These are phyloP conservation scores for Cytidiella melzeri DNA, from an alignment of 768 basidiomycete species.

Conservation along the genomic window DNA sequence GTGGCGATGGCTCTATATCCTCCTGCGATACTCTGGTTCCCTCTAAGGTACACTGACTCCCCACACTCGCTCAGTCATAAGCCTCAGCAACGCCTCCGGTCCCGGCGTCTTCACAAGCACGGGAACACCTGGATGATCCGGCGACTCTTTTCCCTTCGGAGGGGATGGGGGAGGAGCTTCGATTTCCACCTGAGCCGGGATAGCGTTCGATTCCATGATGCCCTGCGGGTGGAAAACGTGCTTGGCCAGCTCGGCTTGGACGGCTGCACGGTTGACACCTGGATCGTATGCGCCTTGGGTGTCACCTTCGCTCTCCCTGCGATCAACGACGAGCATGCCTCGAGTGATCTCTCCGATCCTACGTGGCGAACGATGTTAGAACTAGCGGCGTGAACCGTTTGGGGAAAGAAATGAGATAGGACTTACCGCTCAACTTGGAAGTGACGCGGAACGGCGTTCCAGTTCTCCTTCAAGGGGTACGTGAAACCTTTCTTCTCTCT, in stretches of 20 bases:
- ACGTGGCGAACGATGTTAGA: slow-evolving; percentile 1
- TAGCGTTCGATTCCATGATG: slow-evolving; percentile 40
- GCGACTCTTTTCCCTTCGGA: not conserved
- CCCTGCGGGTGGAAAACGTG: slow-evolving; percentile 26
- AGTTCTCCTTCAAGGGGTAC: slow-evolving; percentile 32
- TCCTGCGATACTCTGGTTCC: too few species aligned
- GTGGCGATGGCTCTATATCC: too few species aligned
- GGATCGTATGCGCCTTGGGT: slow-evolving; percentile 60
- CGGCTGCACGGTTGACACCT: slow-evolving; percentile 57
- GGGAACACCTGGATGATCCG: slow-evolving; percentile 21
- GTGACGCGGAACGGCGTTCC: slow-evolving; percentile 36
- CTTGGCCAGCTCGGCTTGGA: slow-evolving; percentile 47
- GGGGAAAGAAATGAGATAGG: not conserved
- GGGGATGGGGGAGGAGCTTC: slow-evolving; percentile 23
- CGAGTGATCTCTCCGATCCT: slow-evolving; percentile 76
- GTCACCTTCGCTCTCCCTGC: slow-evolving; percentile 57
- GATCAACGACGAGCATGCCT: slow-evolving; percentile 84
- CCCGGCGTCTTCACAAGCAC: slow-evolving; percentile 64
- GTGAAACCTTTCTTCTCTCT: slow-evolving; percentile 12
- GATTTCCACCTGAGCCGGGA: slow-evolving; percentile 51
- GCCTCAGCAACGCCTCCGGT: slow-evolving; percentile 37
- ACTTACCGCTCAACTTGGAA: slow-evolving; percentile 40
- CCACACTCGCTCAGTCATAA: slow-evolving; percentile 56
- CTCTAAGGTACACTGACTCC: slow-evolving; percentile 25
- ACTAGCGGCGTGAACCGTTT: not conserved